These are phyloP conservation scores for Russula abietina DNA, from an alignment of 768 basidiomycete genomes.

Conservation along the genomic window DNA sequence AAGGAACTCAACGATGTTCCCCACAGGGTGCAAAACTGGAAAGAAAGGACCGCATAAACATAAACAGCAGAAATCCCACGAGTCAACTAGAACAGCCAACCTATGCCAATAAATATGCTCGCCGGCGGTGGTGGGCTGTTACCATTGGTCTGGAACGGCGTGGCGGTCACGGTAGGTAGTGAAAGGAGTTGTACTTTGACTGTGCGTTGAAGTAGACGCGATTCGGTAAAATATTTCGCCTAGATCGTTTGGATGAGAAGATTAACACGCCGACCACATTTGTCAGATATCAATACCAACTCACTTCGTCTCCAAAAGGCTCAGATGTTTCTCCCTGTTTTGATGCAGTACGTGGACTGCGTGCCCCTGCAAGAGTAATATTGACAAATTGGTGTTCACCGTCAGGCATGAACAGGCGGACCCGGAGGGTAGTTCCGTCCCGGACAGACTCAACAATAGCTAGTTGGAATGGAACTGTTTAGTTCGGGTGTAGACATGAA, in stretches of 20 bases:
- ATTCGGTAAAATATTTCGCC: slow-evolving; percentile 94
- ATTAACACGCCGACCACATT: background rate
- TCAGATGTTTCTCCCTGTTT: slow-evolving; percentile 77
- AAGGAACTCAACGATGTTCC: slow-evolving; percentile 89
- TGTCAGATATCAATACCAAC: slow-evolving; percentile 23
- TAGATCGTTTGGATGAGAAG: slow-evolving; percentile 29
- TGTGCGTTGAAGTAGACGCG: slow-evolving; percentile 70
- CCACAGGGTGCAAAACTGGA: slow-evolving; percentile 81
- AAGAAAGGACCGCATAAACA: background rate
- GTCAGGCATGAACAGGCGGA: slow-evolving; percentile 81
- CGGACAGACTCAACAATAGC: slow-evolving; percentile 91
- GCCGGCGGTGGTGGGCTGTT: slow-evolving; percentile 57
- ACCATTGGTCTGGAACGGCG: slow-evolving; percentile 66
- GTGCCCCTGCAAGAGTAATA: slow-evolving; percentile 76
- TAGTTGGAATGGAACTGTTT: slow-evolving; percentile 29
- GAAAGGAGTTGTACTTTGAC: slow-evolving; percentile 77
- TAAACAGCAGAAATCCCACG: background rate
- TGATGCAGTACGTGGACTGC: slow-evolving; percentile 61
- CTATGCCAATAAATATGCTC: slow-evolving; percentile 85
- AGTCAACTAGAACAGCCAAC: slow-evolving; percentile 34
- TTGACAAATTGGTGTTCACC: slow-evolving; percentile 89
- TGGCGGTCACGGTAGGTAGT: slow-evolving; percentile 69
- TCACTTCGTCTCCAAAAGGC: slow-evolving; percentile 83
- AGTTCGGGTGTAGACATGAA: slow-evolving; percentile 14
- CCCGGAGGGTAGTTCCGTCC: slow-evolving; percentile 86